Conservation (phyloP, 208 protist genomes). For the Acanthamoeba triangularis region DNA sequence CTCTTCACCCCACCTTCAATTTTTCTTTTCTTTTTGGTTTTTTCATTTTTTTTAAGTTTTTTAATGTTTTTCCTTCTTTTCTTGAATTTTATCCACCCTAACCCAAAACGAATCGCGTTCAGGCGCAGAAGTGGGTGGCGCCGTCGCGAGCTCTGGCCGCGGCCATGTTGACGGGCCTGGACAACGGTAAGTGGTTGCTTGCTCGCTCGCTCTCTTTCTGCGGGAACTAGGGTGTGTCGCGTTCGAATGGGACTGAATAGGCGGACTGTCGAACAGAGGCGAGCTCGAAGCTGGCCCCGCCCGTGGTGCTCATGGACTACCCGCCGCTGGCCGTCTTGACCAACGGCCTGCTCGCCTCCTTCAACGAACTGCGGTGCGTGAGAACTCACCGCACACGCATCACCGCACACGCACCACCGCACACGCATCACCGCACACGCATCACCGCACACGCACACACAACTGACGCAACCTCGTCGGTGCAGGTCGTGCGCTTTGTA, state of each 20-base stretch:
- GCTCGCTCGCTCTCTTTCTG: background rate
- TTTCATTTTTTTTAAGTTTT: too few relatives aligned
- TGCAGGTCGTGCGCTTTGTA: conserved; percentile 6
- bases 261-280: background rate
- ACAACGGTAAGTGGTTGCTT: background rate
- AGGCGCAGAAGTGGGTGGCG: background rate
- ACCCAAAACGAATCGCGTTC: too few relatives aligned
- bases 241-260: background rate
- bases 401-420: too few relatives aligned
- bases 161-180: background rate
- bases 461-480: background rate
- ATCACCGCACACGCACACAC: too few relatives aligned
- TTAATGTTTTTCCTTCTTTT: too few relatives aligned
- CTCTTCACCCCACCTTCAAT: background rate
- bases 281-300: conserved; percentile 41
- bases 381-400: background rate
- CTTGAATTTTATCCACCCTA: too few relatives aligned
- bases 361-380: conserved; percentile 78
- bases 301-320: conserved; percentile 67
- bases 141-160: background rate
- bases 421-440: background rate
- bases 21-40: background rate
- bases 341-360: conserved; percentile 63
- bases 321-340: conserved; percentile 63
- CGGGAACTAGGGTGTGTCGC: background rate